phyloP scores from a whole-genome alignment of 164 flowering plant species.

The Chloranthus sessilifolius region DNA sequence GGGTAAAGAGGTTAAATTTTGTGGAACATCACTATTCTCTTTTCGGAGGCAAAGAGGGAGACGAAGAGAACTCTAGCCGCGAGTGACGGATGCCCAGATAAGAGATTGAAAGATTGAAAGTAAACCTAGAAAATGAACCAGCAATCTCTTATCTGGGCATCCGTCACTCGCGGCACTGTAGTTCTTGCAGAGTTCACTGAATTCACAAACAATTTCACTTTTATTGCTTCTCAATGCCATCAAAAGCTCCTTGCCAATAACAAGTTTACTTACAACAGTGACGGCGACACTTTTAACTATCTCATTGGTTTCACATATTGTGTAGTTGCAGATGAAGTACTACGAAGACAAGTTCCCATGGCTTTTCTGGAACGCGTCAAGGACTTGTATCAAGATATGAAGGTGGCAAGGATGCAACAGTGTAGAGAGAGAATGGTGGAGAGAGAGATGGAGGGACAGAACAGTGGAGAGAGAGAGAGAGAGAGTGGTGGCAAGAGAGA shows the following conservation, averaged over 20 bases:
- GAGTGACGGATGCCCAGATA: too few species aligned
- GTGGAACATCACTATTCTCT: too few species aligned
- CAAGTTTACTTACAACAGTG: constrained; percentile 21
- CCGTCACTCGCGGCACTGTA: constrained; percentile 12
- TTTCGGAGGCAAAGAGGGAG: too few species aligned
- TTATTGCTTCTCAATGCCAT: constrained; percentile 19
- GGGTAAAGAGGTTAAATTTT: too few species aligned
- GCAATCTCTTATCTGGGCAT: constrained; percentile 8
- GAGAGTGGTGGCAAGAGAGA: too few species aligned
- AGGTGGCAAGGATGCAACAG: constrained; percentile 25
- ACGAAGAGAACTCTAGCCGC: too few species aligned
- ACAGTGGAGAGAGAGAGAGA: too few species aligned
- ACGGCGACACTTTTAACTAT: constrained; percentile 17
- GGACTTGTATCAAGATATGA: constrained; percentile 23
- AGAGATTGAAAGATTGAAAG: background rate
- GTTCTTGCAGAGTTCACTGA: constrained; percentile 20
- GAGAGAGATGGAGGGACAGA: too few species aligned
- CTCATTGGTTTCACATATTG: constrained; percentile 22
- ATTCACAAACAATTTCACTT: constrained; percentile 17
- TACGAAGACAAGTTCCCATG: constrained; percentile 20
- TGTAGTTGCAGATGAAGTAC: constrained; percentile 21
- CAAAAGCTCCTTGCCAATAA: constrained; percentile 20
- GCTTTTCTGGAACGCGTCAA: constrained; percentile 26
- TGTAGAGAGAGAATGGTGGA: too few species aligned
- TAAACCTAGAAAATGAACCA: constrained; percentile 10